Conservation (phyloP, 371 early-diverging fungal species). For the Coemansia sp. region DNA sequence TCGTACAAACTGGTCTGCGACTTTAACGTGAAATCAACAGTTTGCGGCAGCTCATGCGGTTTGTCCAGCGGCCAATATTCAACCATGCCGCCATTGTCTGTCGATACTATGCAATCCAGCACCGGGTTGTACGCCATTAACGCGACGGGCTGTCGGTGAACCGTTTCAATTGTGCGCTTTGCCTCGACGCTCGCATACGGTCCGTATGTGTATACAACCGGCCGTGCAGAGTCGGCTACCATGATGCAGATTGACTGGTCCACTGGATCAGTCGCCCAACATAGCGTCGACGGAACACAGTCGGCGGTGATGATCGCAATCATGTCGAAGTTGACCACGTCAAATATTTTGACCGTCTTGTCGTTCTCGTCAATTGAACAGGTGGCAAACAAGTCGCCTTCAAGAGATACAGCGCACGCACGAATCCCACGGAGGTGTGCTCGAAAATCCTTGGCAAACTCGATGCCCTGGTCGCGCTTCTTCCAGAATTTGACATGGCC, state of each 20-base stretch:
- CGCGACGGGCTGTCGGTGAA: slow-evolving; percentile 77
- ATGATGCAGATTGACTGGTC: slow-evolving; percentile 83
- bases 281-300: slow-evolving; percentile 73
- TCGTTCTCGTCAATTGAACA: slow-evolving; percentile 60
- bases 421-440: slow-evolving; percentile 72
- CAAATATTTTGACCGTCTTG: slow-evolving; percentile 88
- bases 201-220: slow-evolving; percentile 79
- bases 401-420: slow-evolving; percentile 68
- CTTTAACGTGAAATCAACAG: slow-evolving; percentile 77
- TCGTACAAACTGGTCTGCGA: slow-evolving; percentile 93
- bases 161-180: slow-evolving; percentile 60
- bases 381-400: slow-evolving; percentile 82
- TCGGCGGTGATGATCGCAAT: slow-evolving; percentile 87
- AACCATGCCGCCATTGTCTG: slow-evolving; percentile 82
- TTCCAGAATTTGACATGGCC: slow-evolving; percentile 99
- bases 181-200: slow-evolving; percentile 70
- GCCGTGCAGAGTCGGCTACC: slow-evolving; percentile 73
- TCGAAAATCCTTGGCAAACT: slow-evolving; percentile 96
- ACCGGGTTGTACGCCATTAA: slow-evolving; percentile 77
- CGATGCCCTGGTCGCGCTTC: slow-evolving; percentile 87
- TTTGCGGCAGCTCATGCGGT: slow-evolving; percentile 61
- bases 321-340: slow-evolving; percentile 97
- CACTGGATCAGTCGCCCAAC: slow-evolving; percentile 79
- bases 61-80: slow-evolving; percentile 90
- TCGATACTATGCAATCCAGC: slow-evolving; percentile 78